A percentile compares a stretch with the other conserved stretches of the same genome.
Conservation (phyloP, 2,329 filamentous ascomycete species). For the Rutstroemia sp. region DNA sequence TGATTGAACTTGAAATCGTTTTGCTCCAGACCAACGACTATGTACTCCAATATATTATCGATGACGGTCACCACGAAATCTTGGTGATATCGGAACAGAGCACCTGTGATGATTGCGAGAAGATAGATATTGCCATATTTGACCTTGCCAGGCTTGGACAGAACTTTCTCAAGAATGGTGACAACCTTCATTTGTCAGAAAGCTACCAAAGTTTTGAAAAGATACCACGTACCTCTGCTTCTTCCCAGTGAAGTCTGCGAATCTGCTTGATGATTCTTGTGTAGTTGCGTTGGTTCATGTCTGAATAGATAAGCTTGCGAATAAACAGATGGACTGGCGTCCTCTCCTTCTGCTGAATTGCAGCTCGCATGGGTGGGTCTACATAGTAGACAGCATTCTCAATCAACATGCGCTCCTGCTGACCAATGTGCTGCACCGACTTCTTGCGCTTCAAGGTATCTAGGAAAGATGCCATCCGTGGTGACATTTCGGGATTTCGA, state of each 20-base stretch:
- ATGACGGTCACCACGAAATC: conserved; percentile 87
- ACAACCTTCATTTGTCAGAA: conserved; percentile 22
- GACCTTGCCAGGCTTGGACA: conserved; percentile 93
- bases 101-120: conserved; percentile 80
- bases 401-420: conserved; percentile 95
- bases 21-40: conserved; percentile 80
- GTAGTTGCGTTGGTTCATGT: conserved; percentile 90
- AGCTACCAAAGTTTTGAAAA: background rate
- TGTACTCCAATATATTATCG: conserved; percentile 82
- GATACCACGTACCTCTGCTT: conserved; percentile 56
- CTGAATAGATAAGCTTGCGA: conserved; percentile 84
- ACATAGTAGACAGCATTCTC: conserved; percentile 98
- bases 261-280: conserved; percentile 92
- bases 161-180: conserved; percentile 63
- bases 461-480: conserved; percentile 87
- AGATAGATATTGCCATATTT: conserved; percentile 97
- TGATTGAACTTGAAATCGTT: conserved; percentile 99
- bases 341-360: conserved; percentile 93
- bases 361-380: conserved; percentile 85
- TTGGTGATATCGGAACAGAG: conserved; percentile 85
- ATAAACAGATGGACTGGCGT: conserved; percentile 91
- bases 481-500: conserved; percentile 85
- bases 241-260: conserved; percentile 95
- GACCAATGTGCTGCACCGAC: conserved; percentile 85
- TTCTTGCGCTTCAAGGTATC: conserved; percentile 97